Evolutionary conservation across 23 red algal genomes (phyloP).

Genomic region (Chondrus crispus): DNA sequence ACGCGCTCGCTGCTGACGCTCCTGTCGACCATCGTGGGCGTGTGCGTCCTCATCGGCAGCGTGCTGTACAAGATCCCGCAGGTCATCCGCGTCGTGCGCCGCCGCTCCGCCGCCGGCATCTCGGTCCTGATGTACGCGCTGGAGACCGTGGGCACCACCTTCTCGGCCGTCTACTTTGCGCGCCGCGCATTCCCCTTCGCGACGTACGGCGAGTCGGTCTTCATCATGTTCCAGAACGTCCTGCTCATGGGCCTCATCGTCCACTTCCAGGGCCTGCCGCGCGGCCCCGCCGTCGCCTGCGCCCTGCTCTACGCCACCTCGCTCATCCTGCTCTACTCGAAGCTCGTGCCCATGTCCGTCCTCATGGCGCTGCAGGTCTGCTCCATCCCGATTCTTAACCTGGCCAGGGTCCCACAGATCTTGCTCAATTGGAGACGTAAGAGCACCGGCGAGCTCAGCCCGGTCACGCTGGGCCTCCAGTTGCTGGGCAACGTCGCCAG

Average conservation of each 20-base stretch:
- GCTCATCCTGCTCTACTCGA: not conserved
- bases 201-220: slow-evolving; percentile 86
- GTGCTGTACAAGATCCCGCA: slow-evolving; percentile 95
- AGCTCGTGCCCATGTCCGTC: slow-evolving; percentile 31
- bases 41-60: slow-evolving; percentile 77
- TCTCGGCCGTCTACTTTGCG: slow-evolving; percentile 73
- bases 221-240: slow-evolving; percentile 85
- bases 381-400: slow-evolving; percentile 86
- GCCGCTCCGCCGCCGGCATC: slow-evolving; percentile 70
- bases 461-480: slow-evolving; percentile 84
- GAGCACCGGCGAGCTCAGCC: slow-evolving; percentile 78
- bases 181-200: slow-evolving; percentile 79
- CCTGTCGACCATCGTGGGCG: slow-evolving; percentile 37
- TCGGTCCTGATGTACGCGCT: slow-evolving; percentile 59
- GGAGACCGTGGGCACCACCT: slow-evolving; percentile 81
- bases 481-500: slow-evolving; percentile 86
- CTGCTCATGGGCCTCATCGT: slow-evolving; percentile 65
- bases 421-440: slow-evolving; percentile 63
- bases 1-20: slow-evolving; percentile 1
- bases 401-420: slow-evolving; percentile 82
- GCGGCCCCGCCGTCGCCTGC: slow-evolving; percentile 1
- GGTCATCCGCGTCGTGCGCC: slow-evolving; percentile 46
- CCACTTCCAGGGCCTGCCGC: slow-evolving; percentile 42
- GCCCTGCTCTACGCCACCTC: slow-evolving; percentile 12
- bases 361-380: slow-evolving; percentile 62